Percentiles rank a stretch among this genome's conserved stretches.
These are phyloP conservation scores for Fusarium multiceps DNA, from an alignment of 2,329 filamentous ascomycete species.

Conservation along the genomic window DNA sequence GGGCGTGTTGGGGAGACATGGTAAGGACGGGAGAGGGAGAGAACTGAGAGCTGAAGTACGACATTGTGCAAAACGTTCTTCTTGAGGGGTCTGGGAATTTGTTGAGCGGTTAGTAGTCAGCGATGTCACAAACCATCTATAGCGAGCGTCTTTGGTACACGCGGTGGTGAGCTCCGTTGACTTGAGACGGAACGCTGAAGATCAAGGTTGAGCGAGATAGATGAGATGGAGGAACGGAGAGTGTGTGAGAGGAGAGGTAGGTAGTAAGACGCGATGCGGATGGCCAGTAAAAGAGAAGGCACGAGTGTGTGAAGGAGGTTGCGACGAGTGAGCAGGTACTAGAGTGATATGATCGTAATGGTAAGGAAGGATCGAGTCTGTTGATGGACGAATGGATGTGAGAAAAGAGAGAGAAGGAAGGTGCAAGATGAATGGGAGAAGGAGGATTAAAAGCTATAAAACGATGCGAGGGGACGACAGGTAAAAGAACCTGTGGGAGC, in stretches of 20 bases:
- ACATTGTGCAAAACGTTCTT: conserved; percentile 50
- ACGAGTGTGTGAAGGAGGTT: conserved; percentile 15
- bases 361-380: conserved; percentile 8
- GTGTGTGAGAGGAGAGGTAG: not conserved
- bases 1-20: conserved; percentile 51
- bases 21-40: conserved; percentile 59
- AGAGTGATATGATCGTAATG: conserved; percentile 6
- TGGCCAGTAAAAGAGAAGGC: conserved; percentile 22
- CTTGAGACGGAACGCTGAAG: conserved; percentile 13
- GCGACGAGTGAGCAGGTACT: conserved; percentile 17
- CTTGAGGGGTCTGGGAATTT: conserved; percentile 35
- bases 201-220: not conserved
- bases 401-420: conserved; percentile 26
- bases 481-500: conserved; percentile 43
- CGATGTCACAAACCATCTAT: conserved; percentile 49
- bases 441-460: conserved; percentile 40
- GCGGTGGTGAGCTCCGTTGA: conserved; percentile 15
- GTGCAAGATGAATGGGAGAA: conserved; percentile 43
- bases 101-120: conserved; percentile 48
- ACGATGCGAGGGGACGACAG: conserved; percentile 43
- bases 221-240: conserved; percentile 7
- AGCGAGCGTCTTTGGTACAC: conserved; percentile 35
- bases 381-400: conserved; percentile 2
- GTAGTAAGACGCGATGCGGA: conserved; percentile 15
- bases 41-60: conserved; percentile 57